phyloP scores from a whole-genome alignment of 163 green algal genomes.

The Scenedesmus sp. region DNA sequence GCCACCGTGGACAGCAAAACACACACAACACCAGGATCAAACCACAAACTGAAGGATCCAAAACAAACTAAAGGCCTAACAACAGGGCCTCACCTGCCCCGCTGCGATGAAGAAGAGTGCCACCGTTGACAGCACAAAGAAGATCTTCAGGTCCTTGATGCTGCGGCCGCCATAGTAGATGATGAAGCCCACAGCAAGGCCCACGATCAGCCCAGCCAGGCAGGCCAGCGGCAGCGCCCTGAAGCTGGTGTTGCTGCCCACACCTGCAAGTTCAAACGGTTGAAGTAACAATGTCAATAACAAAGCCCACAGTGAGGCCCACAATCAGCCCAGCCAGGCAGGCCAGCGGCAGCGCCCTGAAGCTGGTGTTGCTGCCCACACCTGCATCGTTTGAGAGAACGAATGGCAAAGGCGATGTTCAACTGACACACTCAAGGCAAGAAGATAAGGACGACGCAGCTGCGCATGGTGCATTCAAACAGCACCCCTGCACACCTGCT shows the following conservation, averaged over 20 bases:
- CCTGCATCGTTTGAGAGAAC: too few relatives aligned
- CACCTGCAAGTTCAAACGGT: slow-evolving; percentile 34
- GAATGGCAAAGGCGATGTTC: too few relatives aligned
- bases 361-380: background rate
- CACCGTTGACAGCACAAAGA: slow-evolving; percentile 65
- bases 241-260: slow-evolving; percentile 61
- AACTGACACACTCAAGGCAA: background rate
- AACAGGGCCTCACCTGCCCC: slow-evolving; percentile 49
- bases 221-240: slow-evolving; percentile 61
- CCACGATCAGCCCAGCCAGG: slow-evolving; percentile 61
- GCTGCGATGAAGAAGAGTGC: slow-evolving; percentile 76
- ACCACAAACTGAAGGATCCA: background rate
- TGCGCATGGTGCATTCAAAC: too few relatives aligned
- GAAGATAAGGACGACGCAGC: too few relatives aligned
- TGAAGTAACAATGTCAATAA: too few relatives aligned
- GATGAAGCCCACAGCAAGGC: slow-evolving; percentile 60
- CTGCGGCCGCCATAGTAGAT: slow-evolving; percentile 66
- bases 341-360: background rate
- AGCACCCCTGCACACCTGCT: background rate
- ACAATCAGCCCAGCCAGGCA: background rate
- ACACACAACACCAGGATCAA: background rate
- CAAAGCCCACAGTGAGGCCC: too few relatives aligned
- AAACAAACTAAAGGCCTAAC: background rate
- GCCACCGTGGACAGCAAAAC: slow-evolving; percentile 53
- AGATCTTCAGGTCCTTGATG: slow-evolving; percentile 72